Base-by-base conservation (phyloP, 352 stramenopile species). In the Lagenidium sp. region DNA sequence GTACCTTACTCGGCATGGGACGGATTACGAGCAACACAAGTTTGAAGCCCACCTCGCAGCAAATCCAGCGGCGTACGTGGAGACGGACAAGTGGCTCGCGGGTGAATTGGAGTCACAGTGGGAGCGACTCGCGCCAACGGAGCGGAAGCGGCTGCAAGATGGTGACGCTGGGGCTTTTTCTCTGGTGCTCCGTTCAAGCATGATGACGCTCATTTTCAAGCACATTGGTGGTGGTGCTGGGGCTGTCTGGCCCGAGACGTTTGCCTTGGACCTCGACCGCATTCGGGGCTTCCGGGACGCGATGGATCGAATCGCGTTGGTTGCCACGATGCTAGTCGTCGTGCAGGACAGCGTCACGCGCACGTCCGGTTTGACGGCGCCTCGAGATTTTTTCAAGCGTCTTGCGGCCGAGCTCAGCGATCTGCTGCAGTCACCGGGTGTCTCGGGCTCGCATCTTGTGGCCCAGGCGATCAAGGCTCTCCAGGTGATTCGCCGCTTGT, bases 221-320 rank as follows among this genome's bases (percentile, higher is more conserved):
- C 42, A 82, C 44, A 77, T 85, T 19, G 74, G 76, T 31, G 72
- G 60, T 10, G 37, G 41, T 0, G 45, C 49, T 3, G 55, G 57
- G n/a, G n/a, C n/a, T n/a, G 32, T 61, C 3, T 87, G 74, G 75
- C 77, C 77, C 0, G 77, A 90, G 41, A 71, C 72, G 10, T 86
- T 87, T 44, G 47, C 58, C 16, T 41, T 85, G 20, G 77, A 90
- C 41, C 41, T 68, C 2, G 63, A 65, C 20, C 74, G 69, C 23
- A 44, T 89, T 22, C 68, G 71, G n/a, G 42, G 50, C 13, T 70
- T 62, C 16, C 68, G 77, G 15, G 65, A 89, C 41, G 44, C 55
- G 6, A 46, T 86, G 18, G 77, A 89, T 42, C 61, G 68, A 4
- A 62, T 85, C 26, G 51, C 65, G 19, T 34, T 89, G 18, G 57